These are phyloP conservation scores for Abelmoschus esculentus DNA, from an alignment of 345 rosid genomes.

Conservation along the genomic window DNA sequence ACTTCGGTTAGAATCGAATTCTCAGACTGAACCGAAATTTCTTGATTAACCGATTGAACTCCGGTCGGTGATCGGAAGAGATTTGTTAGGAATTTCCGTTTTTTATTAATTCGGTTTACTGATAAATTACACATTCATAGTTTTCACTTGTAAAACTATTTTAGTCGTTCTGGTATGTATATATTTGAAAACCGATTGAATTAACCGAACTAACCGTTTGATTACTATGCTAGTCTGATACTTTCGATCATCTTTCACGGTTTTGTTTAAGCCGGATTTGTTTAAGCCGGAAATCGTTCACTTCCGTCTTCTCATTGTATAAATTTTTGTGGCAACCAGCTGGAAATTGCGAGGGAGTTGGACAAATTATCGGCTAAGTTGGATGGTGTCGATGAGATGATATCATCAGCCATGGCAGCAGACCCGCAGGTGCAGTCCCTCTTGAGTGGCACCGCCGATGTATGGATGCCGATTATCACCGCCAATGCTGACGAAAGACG, in stretches of 20 bases:
- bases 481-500: conserved; percentile 64
- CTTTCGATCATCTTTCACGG: not conserved
- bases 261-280: not conserved
- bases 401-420: conserved; percentile 53
- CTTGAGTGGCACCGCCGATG: conserved; percentile 65
- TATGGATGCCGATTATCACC: conserved; percentile 87
- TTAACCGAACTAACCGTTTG: too few species aligned
- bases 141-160: too few species aligned
- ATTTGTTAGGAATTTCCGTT: too few species aligned
- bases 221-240: too few species aligned
- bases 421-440: conserved; percentile 73
- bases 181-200: too few species aligned
- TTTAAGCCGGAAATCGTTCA: not conserved
- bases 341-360: conserved; percentile 75
- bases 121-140: too few species aligned
- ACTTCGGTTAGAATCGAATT: too few species aligned
- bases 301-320: not conserved
- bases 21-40: too few species aligned
- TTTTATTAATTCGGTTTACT: too few species aligned
- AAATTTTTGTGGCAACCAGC: conserved; percentile 19
- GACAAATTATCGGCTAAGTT: conserved; percentile 72
- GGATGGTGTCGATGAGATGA: conserved; percentile 79
- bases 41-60: too few species aligned
- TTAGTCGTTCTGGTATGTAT: too few species aligned
- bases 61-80: too few species aligned